Base-by-base conservation (phyloP, 805 yeast genomes). In the Saccharomycopsis oosterbeekiorum region DNA sequence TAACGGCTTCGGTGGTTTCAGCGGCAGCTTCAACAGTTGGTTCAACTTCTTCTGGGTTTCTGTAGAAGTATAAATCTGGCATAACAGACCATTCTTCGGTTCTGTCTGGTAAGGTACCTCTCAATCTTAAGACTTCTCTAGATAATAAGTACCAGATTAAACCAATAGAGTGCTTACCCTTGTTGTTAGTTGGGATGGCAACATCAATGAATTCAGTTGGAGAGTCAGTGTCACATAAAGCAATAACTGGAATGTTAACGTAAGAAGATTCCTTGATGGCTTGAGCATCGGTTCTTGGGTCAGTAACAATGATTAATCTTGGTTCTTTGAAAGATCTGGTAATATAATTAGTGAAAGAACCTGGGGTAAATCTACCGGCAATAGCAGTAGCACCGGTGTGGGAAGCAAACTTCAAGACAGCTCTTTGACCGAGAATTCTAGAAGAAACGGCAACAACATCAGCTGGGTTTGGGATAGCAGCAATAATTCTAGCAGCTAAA, bases 341-440 rank as follows among this genome's bases (percentile, higher is more conserved):
- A 85, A 93, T 94, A 85, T 94, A 94, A 85, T 94, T 94, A 79
- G 99, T 94, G 94, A 94, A 94, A 84, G 88, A 86, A 89, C 99
- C 99, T 82, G 99, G 99, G 74, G 99, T 94, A 89, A 94, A 94
- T 85, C 99, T 91, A 83, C 99, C 99, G 74, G 99, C 99, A 83
- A 94, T 93, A 78, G 99, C 92, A 72, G 98, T 93, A 72, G 99
- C 97, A 81, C 98, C 98, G 74, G 98, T 92, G 92, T 94, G 98
- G 74, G 97, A 89, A 77, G 99, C 97, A 77, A 88, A 94, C 85
- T 94, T 94, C 80, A 94, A 87, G 72, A 93, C 99, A 76, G 99
- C 99, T 85, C 99, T 94, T 85, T 94, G 99, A 77, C 99, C 99
- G 83, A 89, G 93, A 74, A 97, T 92, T 86, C 98, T 93, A 74